Percentiles rank a stretch among this genome's conserved stretches.
Conservation (phyloP, 2,329 filamentous ascomycete species). For the Curvularia sp. region DNA sequence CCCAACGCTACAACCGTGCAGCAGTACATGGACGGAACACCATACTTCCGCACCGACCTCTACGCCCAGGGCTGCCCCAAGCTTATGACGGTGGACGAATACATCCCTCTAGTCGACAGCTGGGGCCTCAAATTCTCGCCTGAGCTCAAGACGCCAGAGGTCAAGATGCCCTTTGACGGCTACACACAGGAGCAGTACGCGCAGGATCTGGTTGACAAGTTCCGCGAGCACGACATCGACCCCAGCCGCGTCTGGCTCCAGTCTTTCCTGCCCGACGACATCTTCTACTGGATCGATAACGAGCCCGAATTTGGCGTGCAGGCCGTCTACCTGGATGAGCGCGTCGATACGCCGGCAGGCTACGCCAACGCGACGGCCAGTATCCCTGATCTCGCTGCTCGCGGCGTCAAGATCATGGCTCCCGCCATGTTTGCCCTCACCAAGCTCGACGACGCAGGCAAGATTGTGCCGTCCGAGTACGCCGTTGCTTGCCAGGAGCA, state of each 20-base stretch:
- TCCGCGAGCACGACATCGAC: constrained; percentile 49
- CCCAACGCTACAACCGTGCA: constrained; percentile 65
- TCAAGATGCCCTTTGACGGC: constrained; percentile 73
- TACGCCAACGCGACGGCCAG: constrained; percentile 64
- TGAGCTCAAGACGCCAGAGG: constrained; percentile 67
- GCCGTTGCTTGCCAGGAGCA: constrained; percentile 66
- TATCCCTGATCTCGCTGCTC: constrained; percentile 62
- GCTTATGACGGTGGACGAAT: constrained; percentile 67
- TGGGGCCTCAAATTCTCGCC: constrained; percentile 61
- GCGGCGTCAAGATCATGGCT: constrained; percentile 68
- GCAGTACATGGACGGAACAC: constrained; percentile 66
- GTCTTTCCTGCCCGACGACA: constrained; percentile 69
- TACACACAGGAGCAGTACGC: constrained; percentile 72
- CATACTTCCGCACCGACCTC: constrained; percentile 69
- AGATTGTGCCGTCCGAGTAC: constrained; percentile 69
- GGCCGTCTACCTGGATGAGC: constrained; percentile 71
- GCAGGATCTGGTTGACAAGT: constrained; percentile 64
- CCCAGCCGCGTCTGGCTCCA: constrained; percentile 61
- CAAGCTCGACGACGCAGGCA: constrained; percentile 56
- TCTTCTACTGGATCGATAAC: constrained; percentile 71
- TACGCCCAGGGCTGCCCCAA: constrained; percentile 68
- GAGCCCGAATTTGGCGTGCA: constrained; percentile 68
- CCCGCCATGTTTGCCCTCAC: constrained; percentile 71
- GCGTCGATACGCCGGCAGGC: constrained; percentile 58
- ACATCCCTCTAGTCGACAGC: constrained; percentile 67